Evolutionary conservation across 2,329 filamentous ascomycete species (phyloP).

Genomic region (Aaosphaeria pasadenensis): DNA sequence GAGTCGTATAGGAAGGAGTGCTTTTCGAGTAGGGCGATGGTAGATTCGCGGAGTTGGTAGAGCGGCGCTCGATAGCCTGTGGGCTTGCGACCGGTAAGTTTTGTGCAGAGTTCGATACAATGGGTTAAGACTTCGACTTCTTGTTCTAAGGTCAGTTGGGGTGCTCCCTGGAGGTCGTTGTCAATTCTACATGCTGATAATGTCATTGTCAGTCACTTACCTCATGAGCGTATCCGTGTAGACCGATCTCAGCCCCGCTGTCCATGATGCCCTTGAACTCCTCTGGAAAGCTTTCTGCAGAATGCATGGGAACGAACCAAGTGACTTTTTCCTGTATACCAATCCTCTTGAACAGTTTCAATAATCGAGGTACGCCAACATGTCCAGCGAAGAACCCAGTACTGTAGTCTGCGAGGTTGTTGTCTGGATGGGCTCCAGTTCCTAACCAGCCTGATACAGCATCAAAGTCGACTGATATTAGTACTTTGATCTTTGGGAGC

Average conservation of each 20-base stretch:
- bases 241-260: constrained; percentile 53
- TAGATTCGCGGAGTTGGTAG: constrained; percentile 50
- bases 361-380: constrained; percentile 55
- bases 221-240: constrained; percentile 52
- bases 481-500: constrained; percentile 37
- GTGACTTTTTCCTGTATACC: constrained; percentile 52
- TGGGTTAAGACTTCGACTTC: constrained; percentile 50
- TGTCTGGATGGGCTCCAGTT: constrained; percentile 52
- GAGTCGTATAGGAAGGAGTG: constrained; percentile 52
- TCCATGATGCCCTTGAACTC: constrained; percentile 51
- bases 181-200: constrained; percentile 1
- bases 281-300: constrained; percentile 55
- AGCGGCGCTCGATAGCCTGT: constrained; percentile 52
- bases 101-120: constrained; percentile 45
- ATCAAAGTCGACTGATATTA: constrained; percentile 52
- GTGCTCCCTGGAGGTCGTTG: constrained; percentile 26
- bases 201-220: constrained; percentile 8
- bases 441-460: constrained; percentile 60
- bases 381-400: constrained; percentile 55
- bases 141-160: constrained; percentile 47
- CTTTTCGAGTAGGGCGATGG: constrained; percentile 47
- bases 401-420: constrained; percentile 56
- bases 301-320: constrained; percentile 61
- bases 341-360: constrained; percentile 54
- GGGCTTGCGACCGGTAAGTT: constrained; percentile 46